phyloP scores from a whole-genome alignment of 768 basidiomycete species.

The Basidioascus undulatus region DNA sequence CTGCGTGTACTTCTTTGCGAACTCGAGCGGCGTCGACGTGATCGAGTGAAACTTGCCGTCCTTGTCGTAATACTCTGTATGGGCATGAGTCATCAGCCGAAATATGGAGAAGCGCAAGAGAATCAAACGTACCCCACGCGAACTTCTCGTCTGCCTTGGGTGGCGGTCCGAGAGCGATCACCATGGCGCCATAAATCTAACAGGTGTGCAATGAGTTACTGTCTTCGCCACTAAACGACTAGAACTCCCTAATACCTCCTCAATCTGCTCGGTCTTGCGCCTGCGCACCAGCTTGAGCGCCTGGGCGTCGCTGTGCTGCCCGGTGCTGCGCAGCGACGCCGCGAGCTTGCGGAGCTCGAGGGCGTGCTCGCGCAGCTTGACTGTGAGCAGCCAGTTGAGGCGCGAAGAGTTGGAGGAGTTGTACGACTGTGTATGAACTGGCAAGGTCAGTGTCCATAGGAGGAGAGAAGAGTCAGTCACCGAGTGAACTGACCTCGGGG shows the following conservation, averaged over 20 bases:
- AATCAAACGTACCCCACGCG: too few relatives aligned
- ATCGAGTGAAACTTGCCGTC: conserved; percentile 36
- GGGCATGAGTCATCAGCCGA: too few relatives aligned
- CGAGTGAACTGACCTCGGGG: conserved; percentile 24
- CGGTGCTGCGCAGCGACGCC: conserved; percentile 24
- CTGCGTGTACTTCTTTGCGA: conserved; percentile 29
- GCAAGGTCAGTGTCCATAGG: too few relatives aligned
- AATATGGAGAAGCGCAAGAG: too few relatives aligned
- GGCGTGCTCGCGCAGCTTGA: conserved; percentile 75
- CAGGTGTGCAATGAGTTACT: too few relatives aligned
- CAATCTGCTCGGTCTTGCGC: conserved; percentile 65
- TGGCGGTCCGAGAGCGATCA: conserved; percentile 64
- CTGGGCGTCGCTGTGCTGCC: conserved; percentile 2
- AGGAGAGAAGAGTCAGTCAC: too few relatives aligned
- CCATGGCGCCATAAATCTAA: conserved; percentile 67
- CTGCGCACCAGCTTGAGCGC: conserved; percentile 34
- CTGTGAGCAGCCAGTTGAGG: conserved; percentile 57
- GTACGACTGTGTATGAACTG: conserved; percentile 43
- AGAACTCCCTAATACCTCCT: too few relatives aligned
- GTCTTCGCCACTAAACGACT: too few relatives aligned
- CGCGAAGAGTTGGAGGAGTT: conserved; percentile 51
- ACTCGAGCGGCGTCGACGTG: conserved; percentile 60
- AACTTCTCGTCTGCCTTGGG: conserved; percentile 36
- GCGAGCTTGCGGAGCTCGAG: conserved; percentile 48
- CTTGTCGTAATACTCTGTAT: conserved; percentile 68